Evolutionary conservation across 2,329 filamentous ascomycete genomes (phyloP).

Genomic region (Nemania sp.): DNA sequence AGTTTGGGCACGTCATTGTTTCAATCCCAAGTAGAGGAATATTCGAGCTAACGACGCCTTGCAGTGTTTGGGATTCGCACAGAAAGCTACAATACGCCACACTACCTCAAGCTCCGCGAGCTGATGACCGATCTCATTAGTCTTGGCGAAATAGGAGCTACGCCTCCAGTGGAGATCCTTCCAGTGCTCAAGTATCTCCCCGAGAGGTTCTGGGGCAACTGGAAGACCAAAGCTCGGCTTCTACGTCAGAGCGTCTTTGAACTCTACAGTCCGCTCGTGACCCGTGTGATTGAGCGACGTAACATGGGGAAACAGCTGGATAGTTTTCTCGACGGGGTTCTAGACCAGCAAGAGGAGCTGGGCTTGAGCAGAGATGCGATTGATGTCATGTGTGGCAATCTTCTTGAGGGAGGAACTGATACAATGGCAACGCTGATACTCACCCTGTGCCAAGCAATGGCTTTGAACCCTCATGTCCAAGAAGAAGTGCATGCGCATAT

Average conservation of each 20-base stretch:
- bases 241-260: constrained; percentile 1
- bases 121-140: constrained; percentile 4
- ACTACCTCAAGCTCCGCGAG: constrained; percentile 6
- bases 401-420: constrained; percentile 3
- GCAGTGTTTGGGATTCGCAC: constrained; percentile 30
- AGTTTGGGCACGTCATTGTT: not conserved
- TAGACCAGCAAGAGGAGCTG: constrained; percentile 23
- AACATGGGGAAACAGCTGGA: not conserved
- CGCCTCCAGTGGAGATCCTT: constrained; percentile 37
- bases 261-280: not conserved
- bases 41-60: not conserved
- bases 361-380: not conserved
- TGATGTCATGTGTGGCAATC: not conserved
- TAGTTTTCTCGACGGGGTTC: constrained; percentile 28
- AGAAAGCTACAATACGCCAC: constrained; percentile 2
- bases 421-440: not conserved
- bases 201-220: constrained; percentile 25
- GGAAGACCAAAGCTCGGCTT: constrained; percentile 10
- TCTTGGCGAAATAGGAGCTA: constrained; percentile 21
- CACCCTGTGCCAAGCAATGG: not conserved
- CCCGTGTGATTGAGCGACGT: not conserved
- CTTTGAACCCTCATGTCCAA: constrained; percentile 54
- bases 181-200: constrained; percentile 34
- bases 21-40: too few relatives aligned
- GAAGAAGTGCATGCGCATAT: constrained; percentile 56